phyloP scores from a whole-genome alignment of 2,329 filamentous ascomycete genomes.

The Waltergamsia citrina region DNA sequence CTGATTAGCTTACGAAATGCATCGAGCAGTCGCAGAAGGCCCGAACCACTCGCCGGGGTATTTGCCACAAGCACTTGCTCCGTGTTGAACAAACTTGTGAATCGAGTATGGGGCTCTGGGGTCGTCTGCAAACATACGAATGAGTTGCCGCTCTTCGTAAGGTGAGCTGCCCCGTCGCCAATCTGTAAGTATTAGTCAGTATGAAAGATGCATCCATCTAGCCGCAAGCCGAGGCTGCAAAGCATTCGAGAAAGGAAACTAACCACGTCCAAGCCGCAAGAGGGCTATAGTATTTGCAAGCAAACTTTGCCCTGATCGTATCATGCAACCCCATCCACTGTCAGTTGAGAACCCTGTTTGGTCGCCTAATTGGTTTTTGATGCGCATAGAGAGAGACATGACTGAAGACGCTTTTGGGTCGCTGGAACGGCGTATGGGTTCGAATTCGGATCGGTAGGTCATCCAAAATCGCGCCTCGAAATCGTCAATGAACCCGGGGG shows the following conservation, averaged over 20 bases:
- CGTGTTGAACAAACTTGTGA: conserved; percentile 86
- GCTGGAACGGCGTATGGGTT: conserved; percentile 67
- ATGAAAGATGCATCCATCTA: neutral
- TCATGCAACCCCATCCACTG: conserved; percentile 98
- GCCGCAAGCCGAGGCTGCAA: neutral
- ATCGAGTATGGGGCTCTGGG: conserved; percentile 84
- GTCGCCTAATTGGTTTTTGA: conserved; percentile 73
- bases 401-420: conserved; percentile 61
- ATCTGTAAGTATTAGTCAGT: conserved; percentile 29
- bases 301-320: conserved; percentile 87
- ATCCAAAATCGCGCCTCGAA: conserved; percentile 94
- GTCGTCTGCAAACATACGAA: conserved; percentile 82
- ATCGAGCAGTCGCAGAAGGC: conserved; percentile 88
- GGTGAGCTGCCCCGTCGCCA: conserved; percentile 60
- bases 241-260: conserved; percentile 8
- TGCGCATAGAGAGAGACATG: conserved; percentile 75
- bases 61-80: conserved; percentile 80
- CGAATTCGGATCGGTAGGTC: conserved; percentile 86
- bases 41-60: conserved; percentile 98
- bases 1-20: conserved; percentile 91
- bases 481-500: conserved; percentile 75
- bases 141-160: conserved; percentile 57
- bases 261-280: conserved; percentile 70
- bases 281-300: conserved; percentile 76
- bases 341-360: conserved; percentile 82